These are phyloP conservation scores for Ogataea wickerhamii DNA, from an alignment of 805 yeast genomes.

Conservation along the genomic window DNA sequence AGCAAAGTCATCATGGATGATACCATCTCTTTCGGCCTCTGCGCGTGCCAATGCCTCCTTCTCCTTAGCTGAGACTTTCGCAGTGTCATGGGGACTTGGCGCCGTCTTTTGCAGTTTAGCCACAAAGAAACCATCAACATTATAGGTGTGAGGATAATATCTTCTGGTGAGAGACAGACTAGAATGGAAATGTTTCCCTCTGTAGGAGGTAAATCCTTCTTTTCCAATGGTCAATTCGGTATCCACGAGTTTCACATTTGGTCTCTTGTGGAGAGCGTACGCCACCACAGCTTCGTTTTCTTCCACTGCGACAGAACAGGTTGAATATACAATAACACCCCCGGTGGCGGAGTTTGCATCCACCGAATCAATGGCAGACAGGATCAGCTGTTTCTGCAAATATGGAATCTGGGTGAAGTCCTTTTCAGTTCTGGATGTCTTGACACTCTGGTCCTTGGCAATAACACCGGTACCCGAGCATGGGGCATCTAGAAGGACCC, in stretches of 20 bases:
- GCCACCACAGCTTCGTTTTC: slow-evolving; percentile 99
- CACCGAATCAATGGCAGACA: slow-evolving; percentile 96
- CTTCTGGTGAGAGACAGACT: slow-evolving; percentile 80
- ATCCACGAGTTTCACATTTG: slow-evolving; percentile 91
- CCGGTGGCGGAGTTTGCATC: slow-evolving; percentile 91
- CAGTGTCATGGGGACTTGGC: slow-evolving; percentile 76
- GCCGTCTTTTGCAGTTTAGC: slow-evolving; percentile 94
- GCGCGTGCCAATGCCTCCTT: slow-evolving; percentile 79
- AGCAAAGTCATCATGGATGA: slow-evolving; percentile 84
- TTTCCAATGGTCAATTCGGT: slow-evolving; percentile 91
- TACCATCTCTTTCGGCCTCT: slow-evolving; percentile 72
- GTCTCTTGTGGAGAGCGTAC: slow-evolving; percentile 92
- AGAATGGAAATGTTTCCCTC: slow-evolving; percentile 88
- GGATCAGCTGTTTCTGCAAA: slow-evolving; percentile 85
- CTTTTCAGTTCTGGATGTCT: slow-evolving; percentile 88
- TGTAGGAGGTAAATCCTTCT: slow-evolving; percentile 87
- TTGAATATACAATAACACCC: slow-evolving; percentile 92
- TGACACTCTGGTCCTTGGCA: slow-evolving; percentile 94
- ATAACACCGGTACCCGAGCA: slow-evolving; percentile 99
- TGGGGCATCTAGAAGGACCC: slow-evolving; percentile 95
- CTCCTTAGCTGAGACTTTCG: slow-evolving; percentile 85
- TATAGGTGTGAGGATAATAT: slow-evolving; percentile 97
- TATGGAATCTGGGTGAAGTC: slow-evolving; percentile 97
- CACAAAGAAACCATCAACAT: slow-evolving; percentile 97
- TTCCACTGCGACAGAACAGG: slow-evolving; percentile 97